Percentiles rank a stretch among this genome's conserved stretches.
Evolutionary conservation across 108 stramenopile genomes (phyloP).

Genomic region (Cyclotella cryptica): DNA sequence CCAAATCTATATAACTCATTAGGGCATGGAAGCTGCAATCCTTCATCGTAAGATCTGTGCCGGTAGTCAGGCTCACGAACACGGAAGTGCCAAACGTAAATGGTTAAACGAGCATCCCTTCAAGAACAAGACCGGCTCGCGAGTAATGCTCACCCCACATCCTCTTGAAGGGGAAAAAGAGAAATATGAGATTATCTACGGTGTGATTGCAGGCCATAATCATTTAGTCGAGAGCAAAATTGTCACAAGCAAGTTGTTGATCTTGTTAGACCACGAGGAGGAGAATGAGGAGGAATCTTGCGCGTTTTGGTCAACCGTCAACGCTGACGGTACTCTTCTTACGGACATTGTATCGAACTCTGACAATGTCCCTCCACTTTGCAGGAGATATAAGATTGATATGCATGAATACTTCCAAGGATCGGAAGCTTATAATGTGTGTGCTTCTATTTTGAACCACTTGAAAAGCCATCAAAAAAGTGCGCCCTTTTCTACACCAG

Average conservation of each 20-base stretch:
- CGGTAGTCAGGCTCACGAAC: not conserved
- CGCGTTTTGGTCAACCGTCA: slow-evolving; percentile 78
- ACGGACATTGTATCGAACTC: slow-evolving; percentile 41
- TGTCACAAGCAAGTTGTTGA: slow-evolving; percentile 26
- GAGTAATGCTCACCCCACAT: slow-evolving; percentile 32
- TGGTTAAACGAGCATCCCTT: slow-evolving; percentile 42
- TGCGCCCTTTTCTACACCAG: slow-evolving; percentile 61
- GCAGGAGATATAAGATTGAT: slow-evolving; percentile 58
- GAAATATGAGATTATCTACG: slow-evolving; percentile 29
- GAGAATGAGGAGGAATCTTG: slow-evolving; percentile 42
- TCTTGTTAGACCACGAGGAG: slow-evolving; percentile 28
- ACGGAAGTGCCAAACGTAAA: not conserved
- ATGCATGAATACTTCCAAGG: slow-evolving; percentile 71
- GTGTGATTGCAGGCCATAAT: slow-evolving; percentile 52
- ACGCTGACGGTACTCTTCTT: slow-evolving; percentile 33
- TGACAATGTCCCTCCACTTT: slow-evolving; percentile 15
- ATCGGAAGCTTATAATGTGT: slow-evolving; percentile 73
- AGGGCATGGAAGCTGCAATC: slow-evolving; percentile 72
- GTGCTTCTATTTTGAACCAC: slow-evolving; percentile 61
- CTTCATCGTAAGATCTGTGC: slow-evolving; percentile 39
- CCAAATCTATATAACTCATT: not conserved
- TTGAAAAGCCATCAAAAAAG: slow-evolving; percentile 58
- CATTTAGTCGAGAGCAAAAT: slow-evolving; percentile 4
- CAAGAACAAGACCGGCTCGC: slow-evolving; percentile 42
- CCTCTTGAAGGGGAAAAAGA: slow-evolving; percentile 14